Evolutionary conservation across 2,329 filamentous ascomycete genomes (phyloP), one percentile per base, ranked within the genome.

Genomic region (Achaetomium macrosporum): DNA sequence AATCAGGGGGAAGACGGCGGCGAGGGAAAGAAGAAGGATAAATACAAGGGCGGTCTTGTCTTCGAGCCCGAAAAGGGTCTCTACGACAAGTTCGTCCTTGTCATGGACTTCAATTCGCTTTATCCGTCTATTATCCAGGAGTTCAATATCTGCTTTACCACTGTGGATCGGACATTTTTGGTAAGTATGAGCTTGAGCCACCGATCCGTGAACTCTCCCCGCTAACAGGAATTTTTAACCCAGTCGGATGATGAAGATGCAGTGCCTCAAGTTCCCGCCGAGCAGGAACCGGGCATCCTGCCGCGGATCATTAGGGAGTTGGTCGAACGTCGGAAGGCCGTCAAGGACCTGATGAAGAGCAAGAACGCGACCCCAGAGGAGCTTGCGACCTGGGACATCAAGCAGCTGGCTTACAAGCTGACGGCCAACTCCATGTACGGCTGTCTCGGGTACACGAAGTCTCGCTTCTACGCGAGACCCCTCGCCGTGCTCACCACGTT

Each of bases 381-480:
- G 68, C 80, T 95, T 51, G 87, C 90, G 3, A 90, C 92, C 0
- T 99, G 92, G 91, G 93, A 99, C 61, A 97, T 96, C 66, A 97
- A 96, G 73, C 93, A 99, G 71, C 78, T 96, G 68, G 95, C 93
- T 29, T 73, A 99, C 65, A 99, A 99, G 73, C 82, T 99, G 48
- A 99, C 95, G 41, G 93, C 93, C 65, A 99, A 99, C 73, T 97
- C 92, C 60, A 99, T 99, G 95, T 99, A 99, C 69, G 93, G 93
- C 62, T 99, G 93, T 78, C 75, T 99, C 69, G 93, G 93, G 62
- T 99, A 96, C 68, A 92, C 89, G 12, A 95, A 91, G 67, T 97
- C 93, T 53, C 88, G 93, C 47, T 99, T 99, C 74, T 99, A 99
- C 65, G 93, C 93, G 54, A 84, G 93, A 52, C 93, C 93, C 11